Evolutionary conservation across 1,284 basidiomycete species (phyloP), one percentile per base, ranked within the genome.

Genomic region (Fomitopsis palustris): DNA sequence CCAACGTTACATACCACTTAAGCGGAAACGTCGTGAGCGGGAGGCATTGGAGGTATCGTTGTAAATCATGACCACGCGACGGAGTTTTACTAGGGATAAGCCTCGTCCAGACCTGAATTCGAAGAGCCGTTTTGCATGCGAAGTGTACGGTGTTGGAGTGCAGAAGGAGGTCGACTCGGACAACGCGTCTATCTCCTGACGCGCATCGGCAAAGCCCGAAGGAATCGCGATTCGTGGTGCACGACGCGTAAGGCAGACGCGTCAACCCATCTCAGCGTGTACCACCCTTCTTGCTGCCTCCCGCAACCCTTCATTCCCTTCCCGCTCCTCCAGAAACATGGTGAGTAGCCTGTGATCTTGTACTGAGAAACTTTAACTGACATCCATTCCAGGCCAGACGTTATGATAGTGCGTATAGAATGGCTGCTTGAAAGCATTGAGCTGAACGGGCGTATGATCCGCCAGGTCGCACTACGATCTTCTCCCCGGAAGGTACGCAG

Each of bases 391-490:
- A 94, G 92, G 91, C 92, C 67, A 86, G 92, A 83, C 83, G 92
- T 80, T 95, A 95, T 75, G 92, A 95, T 74, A 93, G 92, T 94
- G 73, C 75, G 90, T 79, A 45, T 55, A 54, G 12, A 14, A 33
- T 23, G 38, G 59, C 25, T 53, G 23, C 55, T 57, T 54, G 45
- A 39, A 42, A n/a, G 31, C 35, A 39, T 56, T 51, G 38, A 45
- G 38, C 29, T 60, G 38, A 60, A 62, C 69, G 19, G 69, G 57
- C 60, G 62, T 49, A 55, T 58, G 53, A 27, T 63, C 51, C 59
- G 54, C 17, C 71, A 92, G 90, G 91, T 77, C 87, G 94, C 68
- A 96, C 94, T 66, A 96, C 94, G 57, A 96, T 95, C 79, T 96
- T 96, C 84, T 96, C 94, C 59, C 94, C 94, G 49, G 94, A 96